Base-by-base conservation (phyloP, 75 land plant species). In the Sequoiadendron giganteum region DNA sequence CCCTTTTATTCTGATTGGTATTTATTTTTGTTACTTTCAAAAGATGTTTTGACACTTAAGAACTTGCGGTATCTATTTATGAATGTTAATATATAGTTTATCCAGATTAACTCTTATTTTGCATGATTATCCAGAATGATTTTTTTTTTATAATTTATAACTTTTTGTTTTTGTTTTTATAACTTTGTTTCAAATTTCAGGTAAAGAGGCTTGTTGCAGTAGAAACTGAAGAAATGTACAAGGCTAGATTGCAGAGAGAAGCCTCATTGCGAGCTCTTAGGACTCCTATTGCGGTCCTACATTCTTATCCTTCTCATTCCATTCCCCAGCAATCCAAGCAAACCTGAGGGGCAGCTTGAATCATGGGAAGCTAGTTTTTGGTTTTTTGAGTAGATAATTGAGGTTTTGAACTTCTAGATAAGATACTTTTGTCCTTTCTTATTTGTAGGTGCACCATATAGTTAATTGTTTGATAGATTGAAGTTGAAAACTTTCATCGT, bases 141-240 rank as follows among this genome's bases (percentile, higher is more conserved):
- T 42, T 10, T 8, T 81, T 82, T 10, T 9, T 82, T 28, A 45
- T 82, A n/a, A n/a, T n/a, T n/a, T n/a, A n/a, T n/a, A n/a, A 36
- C 0, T 36, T 45, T 42, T 10, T 8, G 28, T 82, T 11, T 9
- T 82, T 28, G 28, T 82, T 82, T 25, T 25, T 11, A n/a, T 1
- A 72, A 30, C 7, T 75, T 75, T 75, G 77, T 75, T 75, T 75
- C 38, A 75, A 75, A 11, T 32, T 83, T 42, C 86, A 97, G 99
- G 99, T 97, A 13, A 97, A 97, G 91, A 91, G 99, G 83, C 90
- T 96, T 82, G 89, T 97, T 78, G 93, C 94, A 45, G 91, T 97
- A 83, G 99, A 97, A 89, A 97, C 99, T 43, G 99, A 97, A 86
- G 99, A 94, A 87, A 97, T 97, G 99, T 94, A 92, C 86, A 94